Percentiles rank a stretch among this genome's conserved stretches.
Conservation (phyloP, 371 early-diverging fungal genomes). For the Mortierella sp. region DNA sequence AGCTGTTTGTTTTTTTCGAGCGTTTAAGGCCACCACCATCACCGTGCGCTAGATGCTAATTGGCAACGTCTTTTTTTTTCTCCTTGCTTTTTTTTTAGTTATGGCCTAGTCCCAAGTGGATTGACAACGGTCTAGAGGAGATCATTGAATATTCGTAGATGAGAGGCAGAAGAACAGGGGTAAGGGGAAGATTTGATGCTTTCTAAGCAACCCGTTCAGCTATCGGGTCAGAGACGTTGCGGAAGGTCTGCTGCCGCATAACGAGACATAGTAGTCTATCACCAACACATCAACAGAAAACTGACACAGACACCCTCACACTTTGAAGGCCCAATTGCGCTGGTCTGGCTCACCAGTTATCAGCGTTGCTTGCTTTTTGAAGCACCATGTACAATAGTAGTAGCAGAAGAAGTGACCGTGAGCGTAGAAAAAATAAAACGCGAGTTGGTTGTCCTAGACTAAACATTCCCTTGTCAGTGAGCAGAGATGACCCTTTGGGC, state of each 20-base stretch:
- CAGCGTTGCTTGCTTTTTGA: no score
- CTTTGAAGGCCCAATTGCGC: no score
- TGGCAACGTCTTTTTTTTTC: neutral
- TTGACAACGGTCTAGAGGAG: constrained; percentile 45
- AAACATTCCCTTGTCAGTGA: neutral
- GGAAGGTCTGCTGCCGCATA: neutral
- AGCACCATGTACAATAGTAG: no score
- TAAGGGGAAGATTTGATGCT: neutral
- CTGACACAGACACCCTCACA: no score
- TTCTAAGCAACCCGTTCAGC: neutral
- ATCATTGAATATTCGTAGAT: constrained; percentile 30
- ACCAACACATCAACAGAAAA: neutral
- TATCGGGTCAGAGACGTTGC: neutral
- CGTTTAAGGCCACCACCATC: neutral
- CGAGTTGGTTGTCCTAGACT: neutral
- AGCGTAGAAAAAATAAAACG: neutral
- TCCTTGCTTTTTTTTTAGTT: constrained; percentile 7
- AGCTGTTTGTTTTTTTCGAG: neutral
- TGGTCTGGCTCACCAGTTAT: no score
- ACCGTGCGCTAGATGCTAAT: neutral
- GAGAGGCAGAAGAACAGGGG: neutral
- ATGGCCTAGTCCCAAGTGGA: constrained; percentile 55
- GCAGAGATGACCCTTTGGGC: neutral
- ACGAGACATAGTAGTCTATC: neutral
- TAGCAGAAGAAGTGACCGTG: no score